A percentile compares a stretch with the other conserved stretches of the same genome.
Evolutionary conservation across 2,329 filamentous ascomycete genomes (phyloP).

Genomic region (Pseudogymnoascus sp.): DNA sequence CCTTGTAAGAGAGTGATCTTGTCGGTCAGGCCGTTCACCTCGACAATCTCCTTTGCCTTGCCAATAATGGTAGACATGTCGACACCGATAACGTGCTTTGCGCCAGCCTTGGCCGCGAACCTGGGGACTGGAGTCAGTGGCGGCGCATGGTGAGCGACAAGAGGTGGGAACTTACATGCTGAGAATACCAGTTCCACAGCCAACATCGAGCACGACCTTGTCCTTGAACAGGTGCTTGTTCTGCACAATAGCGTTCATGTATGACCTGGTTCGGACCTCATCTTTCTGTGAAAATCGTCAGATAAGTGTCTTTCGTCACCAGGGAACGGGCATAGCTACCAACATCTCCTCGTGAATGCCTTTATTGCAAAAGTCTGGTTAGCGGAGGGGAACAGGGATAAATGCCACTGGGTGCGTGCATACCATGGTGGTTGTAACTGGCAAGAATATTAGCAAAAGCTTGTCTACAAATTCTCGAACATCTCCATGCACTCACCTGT

Average conservation of each 20-base stretch:
- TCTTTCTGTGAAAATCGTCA: conserved; percentile 64
- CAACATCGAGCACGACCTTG: conserved; percentile 92
- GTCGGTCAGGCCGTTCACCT: conserved; percentile 81
- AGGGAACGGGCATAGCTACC: conserved; percentile 50
- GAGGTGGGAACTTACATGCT: conserved; percentile 67
- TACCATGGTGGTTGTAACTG: conserved; percentile 98
- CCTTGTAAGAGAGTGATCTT: conserved; percentile 98
- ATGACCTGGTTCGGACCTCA: conserved; percentile 91
- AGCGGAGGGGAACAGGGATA: conserved; percentile 21
- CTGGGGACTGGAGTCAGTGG: conserved; percentile 39
- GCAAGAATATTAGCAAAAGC: conserved; percentile 19
- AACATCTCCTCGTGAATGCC: conserved; percentile 98
- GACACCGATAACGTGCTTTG: conserved; percentile 97
- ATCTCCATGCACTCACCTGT: conserved; percentile 58
- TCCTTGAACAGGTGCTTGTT: conserved; percentile 92
- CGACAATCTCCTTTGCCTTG: conserved; percentile 94
- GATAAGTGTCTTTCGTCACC: conserved; percentile 12
- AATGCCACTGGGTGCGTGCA: conserved; percentile 28
- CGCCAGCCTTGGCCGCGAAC: conserved; percentile 94
- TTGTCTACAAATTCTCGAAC: neutral
- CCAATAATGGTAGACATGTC: conserved; percentile 99
- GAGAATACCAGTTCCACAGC: conserved; percentile 94
- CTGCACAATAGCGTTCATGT: conserved; percentile 95
- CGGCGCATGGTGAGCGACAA: neutral
- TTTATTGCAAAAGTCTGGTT: conserved; percentile 34